Evolutionary conservation across 768 basidiomycete species (phyloP).

Genomic region (Piloderma croceum): DNA sequence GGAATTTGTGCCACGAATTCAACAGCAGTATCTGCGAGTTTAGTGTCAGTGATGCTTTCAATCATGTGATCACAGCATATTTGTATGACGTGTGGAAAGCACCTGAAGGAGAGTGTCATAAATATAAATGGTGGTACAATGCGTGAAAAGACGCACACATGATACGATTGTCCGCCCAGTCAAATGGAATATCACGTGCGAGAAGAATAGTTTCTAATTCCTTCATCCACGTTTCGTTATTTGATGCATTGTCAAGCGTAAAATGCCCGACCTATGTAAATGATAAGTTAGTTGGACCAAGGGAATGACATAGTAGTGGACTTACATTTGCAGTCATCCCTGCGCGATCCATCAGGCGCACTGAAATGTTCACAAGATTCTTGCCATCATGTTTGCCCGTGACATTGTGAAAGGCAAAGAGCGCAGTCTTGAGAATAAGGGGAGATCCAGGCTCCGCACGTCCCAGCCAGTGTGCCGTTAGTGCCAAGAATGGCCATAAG

Average conservation of each 20-base stretch:
- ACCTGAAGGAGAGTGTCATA: neutral
- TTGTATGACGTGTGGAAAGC: slow-evolving; percentile 6
- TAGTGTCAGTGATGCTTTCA: neutral
- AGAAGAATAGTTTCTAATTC: slow-evolving; percentile 5
- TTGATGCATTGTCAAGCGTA: slow-evolving; percentile 20
- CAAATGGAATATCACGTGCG: slow-evolving; percentile 7
- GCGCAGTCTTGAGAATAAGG: neutral
- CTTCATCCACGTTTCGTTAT: slow-evolving; percentile 15
- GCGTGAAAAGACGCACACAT: too few species aligned
- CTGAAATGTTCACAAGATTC: too few species aligned
- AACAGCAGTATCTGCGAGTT: too few species aligned
- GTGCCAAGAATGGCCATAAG: slow-evolving; percentile 14
- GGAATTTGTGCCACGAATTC: too few species aligned
- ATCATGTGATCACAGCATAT: slow-evolving; percentile 6
- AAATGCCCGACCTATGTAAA: slow-evolving; percentile 10
- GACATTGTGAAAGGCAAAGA: too few species aligned
- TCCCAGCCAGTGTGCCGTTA: slow-evolving; percentile 7
- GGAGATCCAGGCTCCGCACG: neutral
- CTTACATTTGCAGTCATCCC: neutral
- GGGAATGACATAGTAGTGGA: neutral
- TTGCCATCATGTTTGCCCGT: too few species aligned
- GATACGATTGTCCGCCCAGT: too few species aligned
- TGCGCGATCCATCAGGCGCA: too few species aligned
- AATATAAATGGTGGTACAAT: slow-evolving; percentile 6
- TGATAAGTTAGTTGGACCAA: too few species aligned